Conservation (phyloP, 345 rosid genomes). For the Eucalyptus curtisii region DNA sequence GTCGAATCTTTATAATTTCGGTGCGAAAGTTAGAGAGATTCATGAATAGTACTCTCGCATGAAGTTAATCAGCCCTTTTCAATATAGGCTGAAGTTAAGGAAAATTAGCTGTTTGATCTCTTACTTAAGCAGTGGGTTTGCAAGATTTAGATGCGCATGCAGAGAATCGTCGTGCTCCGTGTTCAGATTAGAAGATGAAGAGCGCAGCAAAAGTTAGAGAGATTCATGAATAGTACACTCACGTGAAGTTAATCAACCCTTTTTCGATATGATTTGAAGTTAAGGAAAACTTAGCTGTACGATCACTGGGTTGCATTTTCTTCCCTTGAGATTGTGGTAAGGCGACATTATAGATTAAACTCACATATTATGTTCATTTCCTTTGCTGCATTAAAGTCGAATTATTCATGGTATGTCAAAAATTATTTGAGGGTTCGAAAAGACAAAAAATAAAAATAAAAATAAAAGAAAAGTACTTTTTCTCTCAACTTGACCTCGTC, state of each 20-base stretch:
- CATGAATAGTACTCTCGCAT: background rate
- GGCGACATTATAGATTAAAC: background rate
- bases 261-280: background rate
- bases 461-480: background rate
- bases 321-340: background rate
- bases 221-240: background rate
- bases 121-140: background rate
- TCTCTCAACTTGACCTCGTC: background rate
- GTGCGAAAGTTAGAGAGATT: background rate
- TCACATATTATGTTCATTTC: background rate
- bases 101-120: background rate
- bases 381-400: background rate
- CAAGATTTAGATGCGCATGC: background rate
- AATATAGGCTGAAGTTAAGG: background rate
- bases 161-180: background rate
- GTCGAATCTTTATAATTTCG: background rate
- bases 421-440: background rate
- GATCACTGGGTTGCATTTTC: background rate
- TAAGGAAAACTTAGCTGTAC: background rate
- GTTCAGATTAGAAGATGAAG: background rate
- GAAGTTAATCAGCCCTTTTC: background rate
- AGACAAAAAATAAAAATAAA: background rate
- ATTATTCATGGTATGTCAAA: background rate
- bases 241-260: background rate
- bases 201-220: background rate